Evolutionary conservation across 2,329 filamentous ascomycete species (phyloP), one percentile per base, ranked within the genome.

Genomic region (Aureobasidium mangrovei): DNA sequence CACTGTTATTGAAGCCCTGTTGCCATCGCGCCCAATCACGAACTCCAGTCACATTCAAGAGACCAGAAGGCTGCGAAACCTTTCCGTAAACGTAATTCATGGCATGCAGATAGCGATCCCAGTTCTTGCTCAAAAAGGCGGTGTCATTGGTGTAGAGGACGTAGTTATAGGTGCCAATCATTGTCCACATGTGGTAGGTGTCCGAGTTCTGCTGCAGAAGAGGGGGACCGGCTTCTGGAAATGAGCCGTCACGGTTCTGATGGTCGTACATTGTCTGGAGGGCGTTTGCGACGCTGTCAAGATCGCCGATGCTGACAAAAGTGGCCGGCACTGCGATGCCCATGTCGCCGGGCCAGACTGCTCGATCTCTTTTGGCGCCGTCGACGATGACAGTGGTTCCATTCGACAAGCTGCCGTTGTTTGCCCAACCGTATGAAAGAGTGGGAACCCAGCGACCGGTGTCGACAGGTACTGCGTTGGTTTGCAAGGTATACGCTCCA

Each of bases 91-190:
- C 71, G 47, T 67, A 74, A 3, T 69, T 53, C 69, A 82, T 74
- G 0, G 74, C 78, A 6, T 63, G 62, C 5, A 72, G 63, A 59
- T 81, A 81, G 3, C 68, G 70, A 0, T 66, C 59, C 78, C 78
- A 82, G 28, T 74, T 74, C 4, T 60, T 53, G 3, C 61, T 57
- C 9, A 82, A 61, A 54, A 78, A 82, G 0, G 62, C 64, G 4
- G 72, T 65, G 54, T 83, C 77, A 27, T 76, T 75, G 0, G 77
- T 77, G 59, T 74, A 82, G 2, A 81, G 68, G 42, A 79, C 70
- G 59, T 82, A 82, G 49, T 81, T 79, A 62, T 79, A 78, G 4
- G 76, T 77, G 2, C 78, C 78, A 41, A 83, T 77, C 64, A 83
- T 72, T 1, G 75, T 76, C 67, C 77, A 78, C 62, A 80, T 72